Evolutionary conservation across 345 rosid genomes (phyloP).

Genomic region (Microthlaspi erraticum): DNA sequence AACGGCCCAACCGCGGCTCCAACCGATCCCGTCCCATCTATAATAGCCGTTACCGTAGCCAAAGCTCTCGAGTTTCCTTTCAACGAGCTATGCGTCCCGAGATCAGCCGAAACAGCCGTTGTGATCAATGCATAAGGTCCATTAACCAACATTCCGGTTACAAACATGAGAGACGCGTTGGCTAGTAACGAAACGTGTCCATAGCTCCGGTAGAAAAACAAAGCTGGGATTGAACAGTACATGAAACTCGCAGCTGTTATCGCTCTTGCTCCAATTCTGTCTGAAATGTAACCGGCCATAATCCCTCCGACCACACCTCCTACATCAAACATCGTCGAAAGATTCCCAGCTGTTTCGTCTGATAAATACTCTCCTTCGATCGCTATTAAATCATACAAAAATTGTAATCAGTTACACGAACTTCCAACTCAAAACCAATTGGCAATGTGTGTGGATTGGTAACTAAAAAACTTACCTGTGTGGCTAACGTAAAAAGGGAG

Average conservation of each 20-base stretch:
- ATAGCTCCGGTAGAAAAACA: conserved; percentile 78
- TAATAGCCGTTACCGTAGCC: conserved; percentile 97
- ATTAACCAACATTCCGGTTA: conserved; percentile 88
- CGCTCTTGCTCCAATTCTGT: conserved; percentile 78
- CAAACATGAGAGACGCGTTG: conserved; percentile 72
- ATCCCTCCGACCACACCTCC: conserved; percentile 98
- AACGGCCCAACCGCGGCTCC: conserved; percentile 98
- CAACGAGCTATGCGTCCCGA: conserved; percentile 93
- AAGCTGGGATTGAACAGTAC: conserved; percentile 91
- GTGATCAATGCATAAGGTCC: conserved; percentile 97
- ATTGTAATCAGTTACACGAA: conserved; percentile 16
- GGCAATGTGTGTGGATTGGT: too few species aligned
- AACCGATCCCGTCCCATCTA: conserved; percentile 96
- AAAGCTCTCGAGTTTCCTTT: conserved; percentile 87
- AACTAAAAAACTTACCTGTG: conserved; percentile 55
- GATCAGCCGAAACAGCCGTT: conserved; percentile 93
- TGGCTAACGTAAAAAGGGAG: conserved; percentile 92
- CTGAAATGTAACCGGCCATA: conserved; percentile 92
- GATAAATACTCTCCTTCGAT: conserved; percentile 85
- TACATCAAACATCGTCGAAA: conserved; percentile 87
- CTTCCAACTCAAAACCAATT: too few species aligned
- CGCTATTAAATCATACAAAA: conserved; percentile 49
- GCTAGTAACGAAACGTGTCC: conserved; percentile 71
- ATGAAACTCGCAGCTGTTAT: conserved; percentile 92
- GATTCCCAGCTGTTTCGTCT: conserved; percentile 72